phyloP scores from a whole-genome alignment of 2,329 filamentous ascomycete species.

The Fusarium tuaranense region DNA sequence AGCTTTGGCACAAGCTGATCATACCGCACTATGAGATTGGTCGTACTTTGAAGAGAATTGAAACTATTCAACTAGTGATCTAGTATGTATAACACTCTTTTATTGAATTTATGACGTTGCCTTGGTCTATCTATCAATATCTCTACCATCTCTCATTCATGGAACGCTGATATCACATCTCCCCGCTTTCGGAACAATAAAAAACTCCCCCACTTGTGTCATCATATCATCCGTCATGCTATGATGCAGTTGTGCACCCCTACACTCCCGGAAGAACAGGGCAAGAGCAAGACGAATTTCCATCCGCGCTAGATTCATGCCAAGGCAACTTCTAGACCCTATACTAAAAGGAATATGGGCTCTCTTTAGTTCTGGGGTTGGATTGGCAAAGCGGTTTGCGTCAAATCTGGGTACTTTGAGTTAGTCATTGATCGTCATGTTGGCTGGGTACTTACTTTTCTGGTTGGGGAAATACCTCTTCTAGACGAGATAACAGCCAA shows the following conservation, averaged over 20 bases:
- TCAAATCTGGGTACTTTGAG: not conserved
- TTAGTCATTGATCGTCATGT: not conserved
- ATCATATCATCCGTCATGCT: not conserved
- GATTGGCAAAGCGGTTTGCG: not conserved
- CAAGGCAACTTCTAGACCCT: not conserved
- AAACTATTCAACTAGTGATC: too few relatives aligned
- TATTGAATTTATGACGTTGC: not conserved
- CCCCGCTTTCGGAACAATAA: not conserved
- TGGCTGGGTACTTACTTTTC: not conserved
- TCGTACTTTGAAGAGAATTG: too few relatives aligned
- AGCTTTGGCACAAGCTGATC: too few relatives aligned
- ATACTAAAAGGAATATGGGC: not conserved
- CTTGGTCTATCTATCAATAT: not conserved
- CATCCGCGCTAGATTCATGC: not conserved
- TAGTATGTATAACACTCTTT: not conserved
- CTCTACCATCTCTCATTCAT: not conserved
- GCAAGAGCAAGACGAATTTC: not conserved
- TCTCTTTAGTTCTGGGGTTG: not conserved
- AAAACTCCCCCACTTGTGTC: not conserved
- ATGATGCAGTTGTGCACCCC: not conserved
- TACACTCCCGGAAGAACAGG: not conserved
- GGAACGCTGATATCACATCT: not conserved
- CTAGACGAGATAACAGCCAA: not conserved
- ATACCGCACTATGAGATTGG: too few relatives aligned
- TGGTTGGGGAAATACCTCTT: not conserved